These are phyloP conservation scores for Parasitella parasitica DNA, from an alignment of 371 early-diverging fungal genomes.

Conservation along the genomic window DNA sequence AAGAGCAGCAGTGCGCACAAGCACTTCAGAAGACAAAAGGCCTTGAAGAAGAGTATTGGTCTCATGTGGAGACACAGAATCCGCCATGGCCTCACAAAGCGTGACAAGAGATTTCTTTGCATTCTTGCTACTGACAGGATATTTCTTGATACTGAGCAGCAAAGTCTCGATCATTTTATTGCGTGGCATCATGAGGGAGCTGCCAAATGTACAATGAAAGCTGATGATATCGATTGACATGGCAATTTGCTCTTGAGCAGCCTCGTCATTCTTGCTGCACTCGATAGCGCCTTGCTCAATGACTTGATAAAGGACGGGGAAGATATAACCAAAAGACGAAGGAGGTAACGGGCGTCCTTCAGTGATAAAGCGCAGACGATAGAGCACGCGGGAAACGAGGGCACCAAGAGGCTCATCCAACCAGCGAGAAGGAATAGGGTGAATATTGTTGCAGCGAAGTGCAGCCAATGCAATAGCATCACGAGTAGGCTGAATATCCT, in stretches of 20 bases:
- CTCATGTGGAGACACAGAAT: conserved; percentile 50
- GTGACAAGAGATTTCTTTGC: conserved; percentile 63
- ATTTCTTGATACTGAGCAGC: conserved; percentile 69
- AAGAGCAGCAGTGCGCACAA: conserved; percentile 81
- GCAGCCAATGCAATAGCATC: conserved; percentile 66
- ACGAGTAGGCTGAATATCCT: conserved; percentile 50
- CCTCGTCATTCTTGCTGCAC: conserved; percentile 47
- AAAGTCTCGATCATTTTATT: conserved; percentile 71
- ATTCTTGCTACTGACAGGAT: conserved; percentile 62
- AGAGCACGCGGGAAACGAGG: conserved; percentile 71
- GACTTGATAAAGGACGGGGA: conserved; percentile 77
- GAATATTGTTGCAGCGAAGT: conserved; percentile 65
- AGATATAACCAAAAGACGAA: conserved; percentile 78
- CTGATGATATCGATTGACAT: conserved; percentile 76
- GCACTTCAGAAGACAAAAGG: conserved; percentile 67
- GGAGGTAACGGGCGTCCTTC: conserved; percentile 66
- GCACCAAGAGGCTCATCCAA: conserved; percentile 62
- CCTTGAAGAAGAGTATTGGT: conserved; percentile 72
- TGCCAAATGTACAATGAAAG: conserved; percentile 62
- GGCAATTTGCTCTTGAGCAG: conserved; percentile 72
- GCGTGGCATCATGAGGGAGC: conserved; percentile 65
- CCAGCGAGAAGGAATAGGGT: conserved; percentile 71
- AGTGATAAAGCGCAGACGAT: conserved; percentile 71
- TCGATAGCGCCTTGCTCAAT: conserved; percentile 69
- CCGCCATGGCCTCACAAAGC: conserved; percentile 72